Percentiles rank a stretch among this genome's conserved stretches.
These are phyloP conservation scores for Solanum infundibuliforme DNA, from an alignment of 257 asterid genomes.

Conservation along the genomic window DNA sequence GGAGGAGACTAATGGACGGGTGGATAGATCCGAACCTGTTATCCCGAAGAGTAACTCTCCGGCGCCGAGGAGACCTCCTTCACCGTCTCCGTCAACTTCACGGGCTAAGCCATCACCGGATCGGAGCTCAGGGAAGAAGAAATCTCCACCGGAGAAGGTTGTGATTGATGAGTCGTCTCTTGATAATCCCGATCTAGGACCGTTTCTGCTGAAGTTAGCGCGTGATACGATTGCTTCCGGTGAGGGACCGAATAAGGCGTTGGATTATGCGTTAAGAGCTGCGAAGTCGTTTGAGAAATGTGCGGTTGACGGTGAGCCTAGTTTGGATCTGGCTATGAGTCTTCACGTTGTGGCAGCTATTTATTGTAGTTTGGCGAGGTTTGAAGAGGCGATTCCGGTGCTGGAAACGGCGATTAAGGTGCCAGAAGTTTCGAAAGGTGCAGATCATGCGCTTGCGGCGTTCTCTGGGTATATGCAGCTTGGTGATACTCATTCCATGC, in stretches of 20 bases:
- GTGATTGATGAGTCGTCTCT: constrained; percentile 62
- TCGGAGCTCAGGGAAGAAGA: constrained; percentile 76
- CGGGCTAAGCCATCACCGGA: constrained; percentile 90
- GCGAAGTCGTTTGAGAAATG: constrained; percentile 76
- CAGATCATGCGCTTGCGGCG: constrained; percentile 93
- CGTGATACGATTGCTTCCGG: constrained; percentile 93
- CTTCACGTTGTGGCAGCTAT: constrained; percentile 96
- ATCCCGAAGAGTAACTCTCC: constrained; percentile 49
- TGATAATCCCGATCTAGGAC: constrained; percentile 98
- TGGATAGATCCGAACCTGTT: constrained; percentile 47
- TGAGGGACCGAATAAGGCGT: constrained; percentile 76
- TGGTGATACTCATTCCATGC: constrained; percentile 95
- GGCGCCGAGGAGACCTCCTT: constrained; percentile 70
- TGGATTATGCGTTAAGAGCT: constrained; percentile 83
- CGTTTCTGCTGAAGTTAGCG: constrained; percentile 72
- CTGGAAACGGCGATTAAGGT: constrained; percentile 81
- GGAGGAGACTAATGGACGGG: constrained; percentile 36
- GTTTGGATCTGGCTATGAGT: constrained; percentile 93
- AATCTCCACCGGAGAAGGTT: constrained; percentile 67
- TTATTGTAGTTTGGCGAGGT: constrained; percentile 81
- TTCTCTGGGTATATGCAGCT: constrained; percentile 94
- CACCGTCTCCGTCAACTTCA: constrained; percentile 89
- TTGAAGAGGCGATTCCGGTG: constrained; percentile 90
- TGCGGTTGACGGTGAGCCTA: constrained; percentile 63
- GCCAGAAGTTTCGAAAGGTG: constrained; percentile 75